A percentile compares a stretch with the other conserved stretches of the same genome.
These are phyloP conservation scores for Pseudonitzschia delicatissima DNA, from an alignment of 108 stramenopile species.

Conservation along the genomic window DNA sequence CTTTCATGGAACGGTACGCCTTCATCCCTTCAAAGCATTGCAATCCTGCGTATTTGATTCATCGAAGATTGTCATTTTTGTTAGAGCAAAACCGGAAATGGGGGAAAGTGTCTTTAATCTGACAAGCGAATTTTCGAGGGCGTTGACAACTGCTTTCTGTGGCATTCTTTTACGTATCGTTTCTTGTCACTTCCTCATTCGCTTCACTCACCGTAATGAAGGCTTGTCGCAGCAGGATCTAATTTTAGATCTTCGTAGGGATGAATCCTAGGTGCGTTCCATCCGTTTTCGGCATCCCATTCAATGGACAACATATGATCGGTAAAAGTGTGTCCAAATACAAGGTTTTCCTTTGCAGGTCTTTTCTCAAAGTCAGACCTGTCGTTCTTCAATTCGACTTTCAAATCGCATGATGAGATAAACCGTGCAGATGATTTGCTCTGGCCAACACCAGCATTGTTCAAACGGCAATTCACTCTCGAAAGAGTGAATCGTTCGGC, in stretches of 20 bases:
- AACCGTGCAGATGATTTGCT: conserved; percentile 13
- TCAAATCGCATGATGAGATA: conserved; percentile 45
- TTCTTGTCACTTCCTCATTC: neutral
- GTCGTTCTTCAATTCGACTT: conserved; percentile 34
- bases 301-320: conserved; percentile 93
- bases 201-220: conserved; percentile 84
- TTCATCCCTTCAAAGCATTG: conserved; percentile 96
- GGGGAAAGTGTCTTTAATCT: no score
- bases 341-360: conserved; percentile 61
- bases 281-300: conserved; percentile 67
- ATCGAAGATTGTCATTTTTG: neutral
- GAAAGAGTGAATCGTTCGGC: no score
- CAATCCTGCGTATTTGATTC: conserved; percentile 30
- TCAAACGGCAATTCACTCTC: no score
- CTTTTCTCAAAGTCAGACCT: conserved; percentile 29
- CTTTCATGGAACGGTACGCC: conserved; percentile 61
- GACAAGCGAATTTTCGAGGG: neutral
- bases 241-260: conserved; percentile 78
- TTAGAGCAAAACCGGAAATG: neutral
- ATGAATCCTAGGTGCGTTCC: conserved; percentile 78
- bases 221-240: conserved; percentile 80
- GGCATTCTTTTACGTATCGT: neutral
- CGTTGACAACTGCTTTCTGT: neutral
- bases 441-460: neutral
- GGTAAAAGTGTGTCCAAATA: conserved; percentile 79